Evolutionary conservation across 148 eudicot species (phyloP).

Genomic region (Dianthus caryophyllus): DNA sequence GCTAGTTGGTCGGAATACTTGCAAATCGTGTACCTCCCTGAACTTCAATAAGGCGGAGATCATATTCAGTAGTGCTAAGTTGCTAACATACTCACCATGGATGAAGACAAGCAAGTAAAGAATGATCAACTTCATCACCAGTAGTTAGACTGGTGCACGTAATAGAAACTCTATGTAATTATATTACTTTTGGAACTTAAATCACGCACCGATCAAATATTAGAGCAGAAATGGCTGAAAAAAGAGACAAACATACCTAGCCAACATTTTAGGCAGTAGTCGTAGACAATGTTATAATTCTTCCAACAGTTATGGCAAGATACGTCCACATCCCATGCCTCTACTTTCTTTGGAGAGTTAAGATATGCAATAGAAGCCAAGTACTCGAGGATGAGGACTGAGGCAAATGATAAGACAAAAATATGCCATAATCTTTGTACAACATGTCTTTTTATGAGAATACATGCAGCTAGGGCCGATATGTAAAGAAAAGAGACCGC

Average conservation of each 20-base stretch:
- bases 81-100: slow-evolving; percentile 1
- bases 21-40: background rate
- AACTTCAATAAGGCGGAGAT: background rate
- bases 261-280: slow-evolving; percentile 78
- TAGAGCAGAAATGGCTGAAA: background rate
- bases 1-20: background rate
- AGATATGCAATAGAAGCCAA: slow-evolving; percentile 63
- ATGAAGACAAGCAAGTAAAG: slow-evolving; percentile 3
- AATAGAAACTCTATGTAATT: background rate
- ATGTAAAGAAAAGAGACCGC: slow-evolving; percentile 74
- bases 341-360: slow-evolving; percentile 32
- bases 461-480: slow-evolving; percentile 76
- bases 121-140: background rate
- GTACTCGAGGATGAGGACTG: slow-evolving; percentile 70
- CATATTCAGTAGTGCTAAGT: background rate
- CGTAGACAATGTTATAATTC: slow-evolving; percentile 48
- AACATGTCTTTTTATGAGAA: slow-evolving; percentile 63
- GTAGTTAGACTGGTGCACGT: background rate
- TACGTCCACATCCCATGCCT: slow-evolving; percentile 21
- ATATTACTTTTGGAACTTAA: background rate
- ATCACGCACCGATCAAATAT: background rate
- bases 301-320: slow-evolving; percentile 88
- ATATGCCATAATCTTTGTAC: slow-evolving; percentile 73
- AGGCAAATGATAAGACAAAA: slow-evolving; percentile 67
- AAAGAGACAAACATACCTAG: slow-evolving; percentile 45